phyloP scores from a whole-genome alignment of 495 filamentous ascomycete genomes.

The Thermochaetoides thermophila region DNA sequence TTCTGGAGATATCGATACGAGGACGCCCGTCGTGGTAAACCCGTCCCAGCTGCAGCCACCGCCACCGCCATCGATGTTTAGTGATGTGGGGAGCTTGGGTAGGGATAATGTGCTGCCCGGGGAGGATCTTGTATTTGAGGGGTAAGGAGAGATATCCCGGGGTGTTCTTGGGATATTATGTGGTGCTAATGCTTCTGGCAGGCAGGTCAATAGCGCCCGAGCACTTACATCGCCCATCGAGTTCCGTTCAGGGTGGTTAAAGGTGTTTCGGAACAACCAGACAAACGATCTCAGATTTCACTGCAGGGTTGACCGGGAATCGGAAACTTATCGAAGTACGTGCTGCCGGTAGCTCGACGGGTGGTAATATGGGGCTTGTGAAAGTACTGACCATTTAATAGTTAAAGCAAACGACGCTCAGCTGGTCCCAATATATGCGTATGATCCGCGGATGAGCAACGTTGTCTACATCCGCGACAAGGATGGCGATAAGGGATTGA shows the following conservation, averaged over 20 bases:
- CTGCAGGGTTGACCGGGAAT: slow-evolving; percentile 16
- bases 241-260: slow-evolving; percentile 17
- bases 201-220: slow-evolving; percentile 15
- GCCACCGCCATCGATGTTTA: slow-evolving; percentile 8
- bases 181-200: slow-evolving; percentile 1
- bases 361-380: neutral
- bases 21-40: slow-evolving; percentile 17
- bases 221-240: slow-evolving; percentile 9
- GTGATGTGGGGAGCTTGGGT: slow-evolving; percentile 14
- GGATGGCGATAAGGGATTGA: slow-evolving; percentile 12
- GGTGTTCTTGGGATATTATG: neutral
- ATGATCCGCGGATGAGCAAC: slow-evolving; percentile 18
- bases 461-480: slow-evolving; percentile 21
- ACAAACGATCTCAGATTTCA: slow-evolving; percentile 19
- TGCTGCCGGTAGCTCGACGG: too few species aligned
- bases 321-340: slow-evolving; percentile 24
- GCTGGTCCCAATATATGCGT: slow-evolving; percentile 22
- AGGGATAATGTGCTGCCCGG: slow-evolving; percentile 23
- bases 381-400: neutral
- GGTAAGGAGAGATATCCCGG: slow-evolving; percentile 5
- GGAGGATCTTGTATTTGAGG: slow-evolving; percentile 19
- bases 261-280: slow-evolving; percentile 19
- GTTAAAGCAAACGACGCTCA: slow-evolving; percentile 22
- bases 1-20: slow-evolving; percentile 10
- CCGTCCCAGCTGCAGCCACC: slow-evolving; percentile 3